A percentile compares a stretch with the other conserved stretches of the same genome.
phyloP scores from a whole-genome alignment of 73 alveolate genomes.

The Stentor roeselii region DNA sequence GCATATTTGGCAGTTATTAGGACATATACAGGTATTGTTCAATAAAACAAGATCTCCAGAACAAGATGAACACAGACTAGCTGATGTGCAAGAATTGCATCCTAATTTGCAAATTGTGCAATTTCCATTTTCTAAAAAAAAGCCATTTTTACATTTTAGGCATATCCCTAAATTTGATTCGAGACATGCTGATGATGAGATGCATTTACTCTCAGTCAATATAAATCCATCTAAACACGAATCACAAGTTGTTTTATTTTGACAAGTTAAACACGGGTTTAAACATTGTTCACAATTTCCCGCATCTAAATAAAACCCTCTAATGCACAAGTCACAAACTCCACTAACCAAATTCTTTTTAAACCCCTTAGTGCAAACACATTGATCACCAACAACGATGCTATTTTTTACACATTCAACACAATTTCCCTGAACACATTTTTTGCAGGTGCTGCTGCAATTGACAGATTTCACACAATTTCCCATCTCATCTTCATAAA shows the following conservation, averaged over 20 bases:
- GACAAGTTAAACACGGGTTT: not conserved
- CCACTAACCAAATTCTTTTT: not conserved
- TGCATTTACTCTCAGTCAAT: not conserved
- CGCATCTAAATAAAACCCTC: not conserved
- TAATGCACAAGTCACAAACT: not conserved
- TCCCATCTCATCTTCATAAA: not conserved
- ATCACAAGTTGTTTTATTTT: not conserved
- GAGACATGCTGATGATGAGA: not conserved
- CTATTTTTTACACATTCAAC: not conserved
- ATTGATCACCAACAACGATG: not conserved
- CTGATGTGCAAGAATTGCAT: not conserved
- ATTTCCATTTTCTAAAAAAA: not conserved
- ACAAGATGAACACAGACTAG: not conserved
- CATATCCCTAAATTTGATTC: not conserved
- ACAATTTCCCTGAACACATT: not conserved
- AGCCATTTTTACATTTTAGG: not conserved
- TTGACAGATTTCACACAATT: not conserved
- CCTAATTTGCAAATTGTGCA: not conserved
- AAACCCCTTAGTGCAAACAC: not conserved
- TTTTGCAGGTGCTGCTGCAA: not conserved
- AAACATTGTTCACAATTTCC: not conserved
- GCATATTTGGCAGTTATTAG: not conserved
- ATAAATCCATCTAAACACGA: not conserved
- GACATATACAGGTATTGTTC: not conserved
- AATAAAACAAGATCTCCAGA: not conserved